Base-by-base conservation (phyloP, 805 yeast genomes). In the Starmerella apicola region DNA sequence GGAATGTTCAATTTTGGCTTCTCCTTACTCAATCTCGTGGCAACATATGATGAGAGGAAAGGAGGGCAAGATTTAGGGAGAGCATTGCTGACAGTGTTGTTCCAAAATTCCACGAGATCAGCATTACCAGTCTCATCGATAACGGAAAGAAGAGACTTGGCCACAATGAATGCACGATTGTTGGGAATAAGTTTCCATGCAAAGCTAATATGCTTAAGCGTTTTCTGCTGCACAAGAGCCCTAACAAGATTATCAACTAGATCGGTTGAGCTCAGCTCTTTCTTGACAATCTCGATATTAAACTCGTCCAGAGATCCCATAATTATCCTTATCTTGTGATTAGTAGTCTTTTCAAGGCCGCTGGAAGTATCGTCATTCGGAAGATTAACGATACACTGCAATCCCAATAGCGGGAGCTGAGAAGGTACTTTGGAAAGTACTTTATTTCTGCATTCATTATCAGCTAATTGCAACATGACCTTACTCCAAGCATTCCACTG, bases 51-150 rank as follows among this genome's bases (percentile, higher is more conserved):
- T 3, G 41, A 25, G 4, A 46, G 27, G 25, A 45, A 45, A 2
- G 51, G 24, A 3, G 46, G 49, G 12, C 41, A 39, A 10, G 19
- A 15, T 3, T 33, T 5, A 17, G 34, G 26, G 15, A 42, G 29
- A 18, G 13, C 5, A 2, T 41, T 36, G 4, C 16, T 37, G 2
- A 48, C 32, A 6, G 32, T 29, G 2, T 13, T 4, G 32, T 48
- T 48, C 51, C 51, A 48, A 13, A 48, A n/a, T 3, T 37, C 34
- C n/a, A 46, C 29, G n/a, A 42, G 32, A 6, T 35, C 29, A 5
- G 30, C 5, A 17, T 25, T 18, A 5, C 4, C 17, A 7, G 37
- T 21, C 17, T 38, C 33, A 1, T 26, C 37, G n/a, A 44, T 39
- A 10, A 22, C 35, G 5, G 17, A 18, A 1, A 44, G 34, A 3